Percentiles rank a stretch among this genome's conserved stretches.
These are phyloP conservation scores for Plectosphaerella sp. DNA, from an alignment of 2,329 filamentous ascomycete genomes.

Conservation along the genomic window DNA sequence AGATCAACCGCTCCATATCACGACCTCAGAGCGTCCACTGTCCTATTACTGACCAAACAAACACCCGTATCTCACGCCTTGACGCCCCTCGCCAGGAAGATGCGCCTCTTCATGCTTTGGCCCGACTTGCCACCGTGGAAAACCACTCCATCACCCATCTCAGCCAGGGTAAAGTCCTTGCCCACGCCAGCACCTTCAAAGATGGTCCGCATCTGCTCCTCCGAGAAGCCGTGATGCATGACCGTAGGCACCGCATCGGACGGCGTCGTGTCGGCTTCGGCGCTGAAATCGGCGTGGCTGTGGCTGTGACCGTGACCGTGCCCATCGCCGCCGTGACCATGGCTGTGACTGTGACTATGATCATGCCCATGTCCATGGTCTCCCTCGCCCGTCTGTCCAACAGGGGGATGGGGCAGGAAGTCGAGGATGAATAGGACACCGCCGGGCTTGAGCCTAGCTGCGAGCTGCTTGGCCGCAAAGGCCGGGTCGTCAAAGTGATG, in stretches of 20 bases:
- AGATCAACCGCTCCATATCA: no score
- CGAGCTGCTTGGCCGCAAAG: slow-evolving; percentile 54
- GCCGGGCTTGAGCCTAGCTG: slow-evolving; percentile 57
- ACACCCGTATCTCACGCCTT: slow-evolving; percentile 3
- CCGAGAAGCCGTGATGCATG: slow-evolving; percentile 61
- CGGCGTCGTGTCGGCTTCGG: not conserved
- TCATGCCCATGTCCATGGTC: slow-evolving; percentile 15
- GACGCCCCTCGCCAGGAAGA: slow-evolving; percentile 25
- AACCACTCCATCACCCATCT: slow-evolving; percentile 45
- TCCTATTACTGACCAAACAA: not conserved
- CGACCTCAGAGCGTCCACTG: no score
- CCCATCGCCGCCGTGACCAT: slow-evolving; percentile 16
- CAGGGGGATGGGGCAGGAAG: slow-evolving; percentile 51
- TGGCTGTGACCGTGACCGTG: slow-evolving; percentile 13
- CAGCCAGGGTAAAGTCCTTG: slow-evolving; percentile 51
- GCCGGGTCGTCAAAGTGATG: slow-evolving; percentile 66
- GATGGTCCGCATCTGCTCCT: slow-evolving; percentile 52
- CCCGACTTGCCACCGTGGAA: slow-evolving; percentile 29
- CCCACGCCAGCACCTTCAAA: slow-evolving; percentile 60
- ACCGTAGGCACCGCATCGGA: slow-evolving; percentile 41
- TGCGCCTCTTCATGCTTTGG: slow-evolving; percentile 32
- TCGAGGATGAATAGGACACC: slow-evolving; percentile 67
- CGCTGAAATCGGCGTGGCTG: not conserved
- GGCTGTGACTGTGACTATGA: slow-evolving; percentile 10
- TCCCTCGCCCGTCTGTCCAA: slow-evolving; percentile 10